Conservation (phyloP, 352 stramenopile genomes). For the Pythium scleroteichum region DNA sequence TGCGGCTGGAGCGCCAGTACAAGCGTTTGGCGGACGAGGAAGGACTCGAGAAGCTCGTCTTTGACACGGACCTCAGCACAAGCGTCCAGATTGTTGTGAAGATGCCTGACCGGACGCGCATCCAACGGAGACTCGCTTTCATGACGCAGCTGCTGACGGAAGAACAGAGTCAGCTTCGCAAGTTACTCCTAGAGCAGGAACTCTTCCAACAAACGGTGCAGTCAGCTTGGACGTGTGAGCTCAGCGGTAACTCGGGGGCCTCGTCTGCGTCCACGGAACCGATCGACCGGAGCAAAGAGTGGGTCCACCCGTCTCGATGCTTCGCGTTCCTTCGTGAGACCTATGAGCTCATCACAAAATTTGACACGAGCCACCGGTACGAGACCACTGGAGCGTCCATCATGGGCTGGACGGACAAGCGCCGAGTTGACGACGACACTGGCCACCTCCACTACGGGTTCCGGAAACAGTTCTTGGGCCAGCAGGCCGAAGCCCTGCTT, state of each 20-base stretch:
- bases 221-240: slow-evolving; percentile 27
- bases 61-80: slow-evolving; percentile 5
- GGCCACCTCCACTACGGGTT: slow-evolving; percentile 28
- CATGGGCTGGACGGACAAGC: slow-evolving; percentile 28
- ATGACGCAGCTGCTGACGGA: slow-evolving; percentile 41
- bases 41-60: slow-evolving; percentile 20
- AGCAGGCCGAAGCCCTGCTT: slow-evolving; percentile 26
- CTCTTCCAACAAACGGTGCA: slow-evolving; percentile 27
- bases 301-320: slow-evolving; percentile 22
- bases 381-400: slow-evolving; percentile 21
- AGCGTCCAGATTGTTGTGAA: slow-evolving; percentile 13
- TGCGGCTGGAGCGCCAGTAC: slow-evolving; percentile 50
- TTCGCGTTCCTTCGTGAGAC: slow-evolving; percentile 61
- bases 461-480: slow-evolving; percentile 23
- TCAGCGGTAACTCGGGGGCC: slow-evolving; percentile 23
- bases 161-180: slow-evolving; percentile 35
- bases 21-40: slow-evolving; percentile 31
- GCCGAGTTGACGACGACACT: slow-evolving; percentile 19
- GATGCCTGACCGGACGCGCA: slow-evolving; percentile 16
- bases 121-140: slow-evolving; percentile 39
- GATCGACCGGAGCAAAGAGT: slow-evolving; percentile 24
- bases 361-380: slow-evolving; percentile 18
- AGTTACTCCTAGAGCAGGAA: slow-evolving; percentile 23
- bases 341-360: slow-evolving; percentile 46
- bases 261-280: slow-evolving; percentile 4